phyloP scores from a whole-genome alignment of 78 protist genomes.

The Protostelium mycophagum region DNA sequence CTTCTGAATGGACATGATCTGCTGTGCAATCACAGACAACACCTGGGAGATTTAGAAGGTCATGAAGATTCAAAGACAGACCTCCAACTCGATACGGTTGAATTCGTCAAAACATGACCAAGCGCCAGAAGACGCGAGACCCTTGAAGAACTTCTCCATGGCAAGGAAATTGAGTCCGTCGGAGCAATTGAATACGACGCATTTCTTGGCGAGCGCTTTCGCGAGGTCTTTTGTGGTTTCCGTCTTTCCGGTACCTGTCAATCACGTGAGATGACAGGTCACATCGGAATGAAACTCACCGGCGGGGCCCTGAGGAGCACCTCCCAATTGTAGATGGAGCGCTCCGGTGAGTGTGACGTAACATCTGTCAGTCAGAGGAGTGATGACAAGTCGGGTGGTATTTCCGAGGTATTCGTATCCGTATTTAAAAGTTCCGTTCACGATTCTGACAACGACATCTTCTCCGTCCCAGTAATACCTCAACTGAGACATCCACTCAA shows the following conservation, averaged over 20 bases:
- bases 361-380: constrained; percentile 87
- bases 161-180: constrained; percentile 58
- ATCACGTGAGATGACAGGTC: no score
- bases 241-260: constrained; percentile 84
- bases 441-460: constrained; percentile 29
- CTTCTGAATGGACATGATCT: constrained; percentile 30
- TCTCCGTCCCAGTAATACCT: constrained; percentile 69
- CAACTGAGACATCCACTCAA: constrained; percentile 80
- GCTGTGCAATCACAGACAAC: constrained; percentile 60
- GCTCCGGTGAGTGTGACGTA: constrained; percentile 83
- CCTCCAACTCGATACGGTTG: constrained; percentile 79
- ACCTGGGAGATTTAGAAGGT: no score
- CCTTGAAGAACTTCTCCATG: constrained; percentile 78
- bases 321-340: constrained; percentile 70
- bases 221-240: constrained; percentile 81
- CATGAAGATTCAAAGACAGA: no score
- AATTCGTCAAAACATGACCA: constrained; percentile 92
- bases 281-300: no score
- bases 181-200: constrained; percentile 84
- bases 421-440: constrained; percentile 43
- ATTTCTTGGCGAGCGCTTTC: constrained; percentile 73
- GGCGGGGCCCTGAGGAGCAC: constrained; percentile 80
- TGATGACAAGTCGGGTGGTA: constrained; percentile 81
- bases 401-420: constrained; percentile 84
- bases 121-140: constrained; percentile 79